These are phyloP conservation scores for Sicyos edulis DNA, from an alignment of 306 rosid genomes.

Conservation along the genomic window DNA sequence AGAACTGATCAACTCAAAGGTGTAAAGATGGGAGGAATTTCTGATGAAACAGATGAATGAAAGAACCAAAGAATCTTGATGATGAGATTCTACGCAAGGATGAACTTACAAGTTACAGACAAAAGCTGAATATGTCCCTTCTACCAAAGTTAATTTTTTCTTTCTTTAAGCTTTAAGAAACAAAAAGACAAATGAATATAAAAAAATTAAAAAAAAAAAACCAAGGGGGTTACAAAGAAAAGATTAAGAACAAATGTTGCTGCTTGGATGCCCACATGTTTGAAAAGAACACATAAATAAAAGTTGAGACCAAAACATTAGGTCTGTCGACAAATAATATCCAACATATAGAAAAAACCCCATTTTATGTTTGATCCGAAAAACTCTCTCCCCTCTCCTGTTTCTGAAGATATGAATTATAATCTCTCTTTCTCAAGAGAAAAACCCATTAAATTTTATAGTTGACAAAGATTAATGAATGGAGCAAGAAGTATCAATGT, in stretches of 20 bases:
- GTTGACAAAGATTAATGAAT: neutral
- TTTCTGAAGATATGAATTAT: no score
- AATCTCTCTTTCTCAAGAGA: no score
- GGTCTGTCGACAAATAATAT: slow-evolving; percentile 30
- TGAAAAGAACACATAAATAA: no score
- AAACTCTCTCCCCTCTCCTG: no score
- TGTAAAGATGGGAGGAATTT: neutral
- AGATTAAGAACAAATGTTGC: slow-evolving; percentile 7
- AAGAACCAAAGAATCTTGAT: slow-evolving; percentile 26
- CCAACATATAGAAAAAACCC: neutral
- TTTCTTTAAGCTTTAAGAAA: no score
- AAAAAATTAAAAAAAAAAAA: neutral
- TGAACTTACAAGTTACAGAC: neutral
- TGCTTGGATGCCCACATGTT: slow-evolving; percentile 43
- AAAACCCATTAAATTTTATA: neutral
- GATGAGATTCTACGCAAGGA: slow-evolving; percentile 23
- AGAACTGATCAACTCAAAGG: no score
- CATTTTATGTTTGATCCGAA: neutral
- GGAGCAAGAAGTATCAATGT: neutral
- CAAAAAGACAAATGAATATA: neutral
- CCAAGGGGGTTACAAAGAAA: neutral
- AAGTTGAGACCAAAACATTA: slow-evolving; percentile 29
- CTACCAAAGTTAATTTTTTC: no score
- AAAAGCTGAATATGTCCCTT: neutral
- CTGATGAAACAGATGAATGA: neutral